Conservation (phyloP, 192 early-diverging fungal genomes). For the Entophlyctis luteolus region DNA sequence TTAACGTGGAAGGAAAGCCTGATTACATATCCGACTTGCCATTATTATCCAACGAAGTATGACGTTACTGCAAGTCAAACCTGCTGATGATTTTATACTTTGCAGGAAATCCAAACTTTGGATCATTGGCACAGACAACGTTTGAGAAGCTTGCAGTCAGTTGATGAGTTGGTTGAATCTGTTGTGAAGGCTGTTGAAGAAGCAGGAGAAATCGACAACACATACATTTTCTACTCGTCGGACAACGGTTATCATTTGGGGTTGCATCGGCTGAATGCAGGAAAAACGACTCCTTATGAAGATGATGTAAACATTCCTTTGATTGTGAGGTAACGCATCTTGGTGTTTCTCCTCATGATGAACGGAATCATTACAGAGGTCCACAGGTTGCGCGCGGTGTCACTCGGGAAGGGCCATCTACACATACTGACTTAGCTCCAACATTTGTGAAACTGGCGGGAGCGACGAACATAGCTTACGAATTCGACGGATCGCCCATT, state of each 20-base stretch:
- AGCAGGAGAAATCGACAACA: conserved; percentile 47
- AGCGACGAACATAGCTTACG: conserved; percentile 31
- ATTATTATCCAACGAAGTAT: conserved; percentile 23
- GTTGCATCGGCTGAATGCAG: conserved; percentile 55
- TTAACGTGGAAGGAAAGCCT: conserved; percentile 44
- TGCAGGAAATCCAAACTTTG: conserved; percentile 5
- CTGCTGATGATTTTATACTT: conserved; percentile 44
- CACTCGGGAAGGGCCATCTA: conserved; percentile 37
- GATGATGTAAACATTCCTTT: conserved; percentile 56
- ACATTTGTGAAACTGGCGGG: conserved; percentile 58
- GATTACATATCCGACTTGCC: conserved; percentile 50
- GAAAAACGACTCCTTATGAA: conserved; percentile 61
- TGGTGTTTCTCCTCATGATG: background rate
- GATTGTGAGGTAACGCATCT: conserved; percentile 33
- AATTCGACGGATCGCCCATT: conserved; percentile 56
- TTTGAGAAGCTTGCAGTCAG: conserved; percentile 35
- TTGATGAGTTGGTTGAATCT: conserved; percentile 59
- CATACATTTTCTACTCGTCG: conserved; percentile 54
- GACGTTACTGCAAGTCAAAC: conserved; percentile 5
- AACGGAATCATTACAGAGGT: conserved; percentile 35
- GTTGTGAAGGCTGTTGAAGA: conserved; percentile 47
- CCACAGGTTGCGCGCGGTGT: conserved; percentile 54
- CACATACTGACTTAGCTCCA: conserved; percentile 60
- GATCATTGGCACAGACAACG: conserved; percentile 50
- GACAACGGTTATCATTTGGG: conserved; percentile 72